Base-by-base conservation (phyloP, 768 basidiomycete species). In the Termitomyces sp. region DNA sequence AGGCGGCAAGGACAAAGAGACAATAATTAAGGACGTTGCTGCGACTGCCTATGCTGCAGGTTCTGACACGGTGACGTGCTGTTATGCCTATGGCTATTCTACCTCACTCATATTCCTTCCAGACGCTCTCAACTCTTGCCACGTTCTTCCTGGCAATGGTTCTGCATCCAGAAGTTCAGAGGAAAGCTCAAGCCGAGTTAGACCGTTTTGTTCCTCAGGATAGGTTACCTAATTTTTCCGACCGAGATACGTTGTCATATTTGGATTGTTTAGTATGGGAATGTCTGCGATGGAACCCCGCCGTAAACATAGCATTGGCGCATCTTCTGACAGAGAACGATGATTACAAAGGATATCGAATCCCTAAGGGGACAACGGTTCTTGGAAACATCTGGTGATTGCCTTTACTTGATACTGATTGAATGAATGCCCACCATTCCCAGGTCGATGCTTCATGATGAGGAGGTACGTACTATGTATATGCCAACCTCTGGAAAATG, bases 161-260 rank as follows among this genome's bases (percentile, higher is more conserved):
- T 8, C 58, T 73, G 30, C 70, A 68, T 57, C 75, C 74, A 0
- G 72, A 71, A 7, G 66, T 44, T n/a, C 74, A 69, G 58, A 64
- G 64, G 48, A 69, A 65, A 59, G 75, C 72, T 3, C 74, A 74
- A 37, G 65, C 62, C 32, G 75, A 76, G 60, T 66, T 76, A 44
- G 74, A 77, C 53, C 55, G 67, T 32, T 62, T 75, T 26, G 21
- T 74, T 47, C 70, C 68, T 42, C 58, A 61, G 47, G 70, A 71
- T 57, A 65, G 74, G 42, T 70, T 76, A n/a, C 74, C 74, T 52
- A 65, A 65, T n/a, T 70, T 74, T 52, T 34, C 65, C 34, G 74
- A 75, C 52, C 64, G 68, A 45, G 68, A 68, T 15, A 62, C 64
- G 0, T 62, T 76, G 21, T 74, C 76, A 2, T 77, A 70, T 52